Conservation (phyloP, 169 alveolate species). For the Plasmodium cynomolgi region DNA sequence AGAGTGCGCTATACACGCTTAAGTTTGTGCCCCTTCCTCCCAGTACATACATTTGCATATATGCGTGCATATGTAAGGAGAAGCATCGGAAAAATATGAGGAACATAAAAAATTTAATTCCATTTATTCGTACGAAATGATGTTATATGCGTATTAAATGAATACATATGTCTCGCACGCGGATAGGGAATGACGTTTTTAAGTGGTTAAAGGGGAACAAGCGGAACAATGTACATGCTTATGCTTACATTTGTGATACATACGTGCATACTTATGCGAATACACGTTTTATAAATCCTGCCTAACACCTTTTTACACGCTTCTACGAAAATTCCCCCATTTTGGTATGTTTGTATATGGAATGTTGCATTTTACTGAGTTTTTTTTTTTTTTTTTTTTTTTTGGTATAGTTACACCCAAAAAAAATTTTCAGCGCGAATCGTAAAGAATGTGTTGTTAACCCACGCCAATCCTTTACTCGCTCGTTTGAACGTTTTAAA, state of each 20-base stretch:
- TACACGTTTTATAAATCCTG: background rate
- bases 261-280: background rate
- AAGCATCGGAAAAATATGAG: background rate
- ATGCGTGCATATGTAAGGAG: background rate
- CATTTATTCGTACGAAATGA: background rate
- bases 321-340: background rate
- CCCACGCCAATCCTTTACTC: background rate
- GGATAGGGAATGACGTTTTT: background rate
- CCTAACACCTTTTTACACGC: background rate
- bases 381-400: slow-evolving; percentile 4
- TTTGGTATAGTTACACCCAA: slow-evolving; percentile 2
- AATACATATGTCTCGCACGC: background rate
- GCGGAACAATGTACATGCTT: background rate
- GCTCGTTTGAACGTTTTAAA: background rate
- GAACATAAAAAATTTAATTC: background rate
- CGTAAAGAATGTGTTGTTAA: background rate
- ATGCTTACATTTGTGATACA: background rate
- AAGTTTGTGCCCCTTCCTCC: background rate
- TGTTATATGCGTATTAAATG: background rate
- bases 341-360: background rate
- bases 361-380: background rate
- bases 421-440: background rate
- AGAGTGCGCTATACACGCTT: background rate
- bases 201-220: background rate
- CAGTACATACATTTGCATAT: background rate